phyloP scores from a whole-genome alignment of 1,284 basidiomycete species.

The Moesziomyces antarcticus region DNA sequence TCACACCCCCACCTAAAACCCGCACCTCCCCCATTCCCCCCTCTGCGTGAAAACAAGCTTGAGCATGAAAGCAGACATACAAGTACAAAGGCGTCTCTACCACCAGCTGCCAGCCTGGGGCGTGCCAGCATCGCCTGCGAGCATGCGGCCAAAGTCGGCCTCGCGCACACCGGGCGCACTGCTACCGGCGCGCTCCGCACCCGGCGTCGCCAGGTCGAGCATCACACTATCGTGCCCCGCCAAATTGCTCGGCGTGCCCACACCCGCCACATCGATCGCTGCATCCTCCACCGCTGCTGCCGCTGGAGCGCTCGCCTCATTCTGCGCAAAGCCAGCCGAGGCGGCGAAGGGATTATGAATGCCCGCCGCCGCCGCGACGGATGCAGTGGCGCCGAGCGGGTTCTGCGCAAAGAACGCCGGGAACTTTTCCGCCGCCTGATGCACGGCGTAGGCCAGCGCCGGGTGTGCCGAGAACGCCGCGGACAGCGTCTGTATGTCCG shows the following conservation, averaged over 20 bases:
- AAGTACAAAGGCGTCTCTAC: constrained; percentile 1
- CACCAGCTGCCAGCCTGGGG: constrained; percentile 45
- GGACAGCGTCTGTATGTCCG: constrained; percentile 34
- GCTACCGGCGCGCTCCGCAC: background rate
- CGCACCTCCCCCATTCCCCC: background rate
- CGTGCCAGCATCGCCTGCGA: constrained; percentile 25
- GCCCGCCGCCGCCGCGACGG: constrained; percentile 37
- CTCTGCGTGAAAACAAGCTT: too few species aligned
- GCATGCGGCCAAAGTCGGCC: background rate
- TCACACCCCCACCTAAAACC: background rate
- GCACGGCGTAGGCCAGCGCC: constrained; percentile 40
- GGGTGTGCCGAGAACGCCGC: constrained; percentile 45
- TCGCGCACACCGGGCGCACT: background rate
- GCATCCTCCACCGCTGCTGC: background rate
- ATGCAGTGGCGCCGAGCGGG: constrained; percentile 39
- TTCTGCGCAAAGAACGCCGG: constrained; percentile 46
- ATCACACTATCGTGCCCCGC: constrained; percentile 19
- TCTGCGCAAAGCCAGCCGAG: background rate
- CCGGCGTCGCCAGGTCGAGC: constrained; percentile 15
- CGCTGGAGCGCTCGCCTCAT: background rate
- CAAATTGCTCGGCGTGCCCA: constrained; percentile 30
- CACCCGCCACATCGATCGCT: constrained; percentile 11
- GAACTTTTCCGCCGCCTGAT: constrained; percentile 47
- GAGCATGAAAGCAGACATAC: too few species aligned
- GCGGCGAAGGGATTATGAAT: constrained; percentile 30